Evolutionary conservation across 495 filamentous ascomycete species (phyloP), one percentile per base, ranked within the genome.

Genomic region (Xylaria longipes): DNA sequence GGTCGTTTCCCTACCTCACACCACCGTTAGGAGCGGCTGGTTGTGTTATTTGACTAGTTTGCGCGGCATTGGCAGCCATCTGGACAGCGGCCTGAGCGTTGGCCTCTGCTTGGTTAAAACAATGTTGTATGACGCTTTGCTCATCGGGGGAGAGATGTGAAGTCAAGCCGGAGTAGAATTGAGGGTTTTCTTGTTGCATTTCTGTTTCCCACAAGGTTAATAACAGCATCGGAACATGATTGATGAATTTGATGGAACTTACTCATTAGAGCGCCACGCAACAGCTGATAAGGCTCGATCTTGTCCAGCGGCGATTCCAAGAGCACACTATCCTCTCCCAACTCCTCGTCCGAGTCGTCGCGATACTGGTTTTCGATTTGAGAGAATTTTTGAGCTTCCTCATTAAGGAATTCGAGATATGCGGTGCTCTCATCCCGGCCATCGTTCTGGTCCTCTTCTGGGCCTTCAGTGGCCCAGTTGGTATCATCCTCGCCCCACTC

Each of bases 291-390:
- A 11, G 95, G 95, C 79, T 99, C 97, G 66, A 99, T 85, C 80
- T 94, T 93, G 82, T 99, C 97, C 43, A 99, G 84, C 31, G 95
- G 96, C 7, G 95, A 96, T 80, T 98, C 96, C 14, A 98, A 89
- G 65, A 98, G 84, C 63, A 91, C 91, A 79, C 95, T 94, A 74
- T 99, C 96, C 76, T 98, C 96, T 31, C 97, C 86, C 27, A 97
- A 90, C 43, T 98, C 95, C 52, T 96, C 95, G 33, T 97, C 94
- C 31, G 92, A 91, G 11, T 90, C 89, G 9, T 83, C 75, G 35
- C 88, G 89, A 35, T 77, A 74, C 35, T 75, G 72, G 12, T 65
- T 72, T 25, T 79, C 75, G 33, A 76, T 76, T 50, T 89, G 88
- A 61, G 88, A 87, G 77, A 96, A 95, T 80, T 97, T 97, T 75